Evolutionary conservation across 306 rosid genomes (phyloP).

Genomic region (Acacia acuminata): DNA sequence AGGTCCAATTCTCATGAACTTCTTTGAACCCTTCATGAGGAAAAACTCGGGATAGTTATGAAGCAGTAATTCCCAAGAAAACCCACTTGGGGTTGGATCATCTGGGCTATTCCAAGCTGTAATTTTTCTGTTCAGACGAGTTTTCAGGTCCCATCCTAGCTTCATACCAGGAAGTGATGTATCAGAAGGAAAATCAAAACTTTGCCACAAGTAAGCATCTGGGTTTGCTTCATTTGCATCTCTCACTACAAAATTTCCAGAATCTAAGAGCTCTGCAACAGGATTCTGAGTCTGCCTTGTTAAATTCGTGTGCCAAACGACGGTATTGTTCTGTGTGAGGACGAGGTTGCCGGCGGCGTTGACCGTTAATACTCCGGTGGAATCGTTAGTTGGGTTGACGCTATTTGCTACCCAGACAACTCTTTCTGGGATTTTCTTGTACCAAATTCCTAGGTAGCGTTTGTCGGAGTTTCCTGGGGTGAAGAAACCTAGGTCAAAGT

Average conservation of each 20-base stretch:
- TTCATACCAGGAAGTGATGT: conserved; percentile 49
- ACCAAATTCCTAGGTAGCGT: conserved; percentile 53
- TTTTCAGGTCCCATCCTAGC: conserved; percentile 43
- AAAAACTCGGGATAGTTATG: not conserved
- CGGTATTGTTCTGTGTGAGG: not conserved
- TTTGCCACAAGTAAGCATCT: conserved; percentile 36
- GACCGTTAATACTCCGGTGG: conserved; percentile 25
- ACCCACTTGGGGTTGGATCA: conserved; percentile 42
- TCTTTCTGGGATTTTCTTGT: conserved; percentile 29
- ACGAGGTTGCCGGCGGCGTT: conserved; percentile 13
- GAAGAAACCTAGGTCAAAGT: conserved; percentile 54
- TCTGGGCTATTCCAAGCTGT: conserved; percentile 41
- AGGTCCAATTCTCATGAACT: conserved; percentile 8
- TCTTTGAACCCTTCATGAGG: conserved; percentile 10
- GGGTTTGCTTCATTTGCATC: not conserved
- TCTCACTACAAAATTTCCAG: conserved; percentile 35
- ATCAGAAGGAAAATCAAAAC: conserved; percentile 55
- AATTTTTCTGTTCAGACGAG: conserved; percentile 21
- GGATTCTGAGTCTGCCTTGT: not conserved
- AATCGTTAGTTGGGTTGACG: conserved; percentile 29
- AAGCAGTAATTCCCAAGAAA: conserved; percentile 12
- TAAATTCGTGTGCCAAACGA: conserved; percentile 27
- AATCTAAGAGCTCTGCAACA: conserved; percentile 32
- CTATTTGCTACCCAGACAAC: conserved; percentile 59
- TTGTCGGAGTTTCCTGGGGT: conserved; percentile 39